Base-by-base conservation (phyloP, 2,329 filamentous ascomycete genomes). In the Ophiocordyceps camponoti-saundersi region DNA sequence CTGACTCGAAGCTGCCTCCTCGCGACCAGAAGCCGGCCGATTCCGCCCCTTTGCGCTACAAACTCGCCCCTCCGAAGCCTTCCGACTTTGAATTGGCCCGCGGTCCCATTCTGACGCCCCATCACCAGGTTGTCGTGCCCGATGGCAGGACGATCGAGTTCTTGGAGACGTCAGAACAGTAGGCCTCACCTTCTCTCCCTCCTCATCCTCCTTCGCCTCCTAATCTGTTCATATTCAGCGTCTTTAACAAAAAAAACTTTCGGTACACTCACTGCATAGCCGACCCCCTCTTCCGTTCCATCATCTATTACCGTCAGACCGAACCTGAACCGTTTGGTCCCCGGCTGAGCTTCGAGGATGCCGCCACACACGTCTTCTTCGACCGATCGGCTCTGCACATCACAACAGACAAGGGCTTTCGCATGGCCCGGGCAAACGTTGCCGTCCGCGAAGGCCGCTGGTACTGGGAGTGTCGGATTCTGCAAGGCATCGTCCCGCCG, bases 391-490 rank as follows among this genome's bases (percentile, higher is more conserved):
- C 82, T 8, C 77, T 75, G 20, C 79, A 87, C 44, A 78, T 95
- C 46, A 94, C 85, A 0, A 94, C 92, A 15, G 81, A 90, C 54
- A 94, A 94, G 63, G 89, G 92, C 10, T 95, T 92, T 72, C 77
- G 93, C 49, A 92, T 90, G 72, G 82, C 85, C 2, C 79, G 90
- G 39, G 88, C 86, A 13, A 98, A 98, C 56, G 82, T 96, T 0
- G 87, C 85, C 22, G 85, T 89, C 5, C 74, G 92, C 43, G 85
- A 96, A 63, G 92, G 92, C 1, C 77, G 85, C 30, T 87, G 86
- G 71, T 98, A 93, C 63, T 98, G 88, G 71, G 92, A 98, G 65
- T 88, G 90, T 63, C 89, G 85, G 57, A 79, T 98, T 47, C 81
- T 89, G 11, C 79, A 80, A 53, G 92, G 92, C 34, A 79, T 85